phyloP scores from a whole-genome alignment of 2,329 filamentous ascomycete genomes.

The Fusarium chlamydosporum region DNA sequence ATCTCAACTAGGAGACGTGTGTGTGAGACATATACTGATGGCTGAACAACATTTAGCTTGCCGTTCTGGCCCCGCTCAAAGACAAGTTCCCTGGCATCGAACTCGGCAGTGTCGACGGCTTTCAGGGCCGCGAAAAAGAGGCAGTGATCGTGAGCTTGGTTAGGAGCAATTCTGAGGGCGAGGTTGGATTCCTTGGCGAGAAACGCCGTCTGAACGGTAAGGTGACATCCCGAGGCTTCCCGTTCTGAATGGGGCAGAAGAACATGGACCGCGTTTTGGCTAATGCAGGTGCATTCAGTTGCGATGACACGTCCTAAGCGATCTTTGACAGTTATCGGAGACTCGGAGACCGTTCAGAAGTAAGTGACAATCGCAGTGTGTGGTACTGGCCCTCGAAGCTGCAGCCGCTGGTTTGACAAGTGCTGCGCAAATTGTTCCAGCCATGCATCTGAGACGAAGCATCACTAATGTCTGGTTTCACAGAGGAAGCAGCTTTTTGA shows the following conservation, averaged over 20 bases:
- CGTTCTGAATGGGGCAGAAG: constrained; percentile 10
- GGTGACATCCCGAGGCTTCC: constrained; percentile 50
- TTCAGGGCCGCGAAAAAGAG: constrained; percentile 97
- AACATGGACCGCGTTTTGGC: constrained; percentile 24
- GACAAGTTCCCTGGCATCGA: constrained; percentile 87
- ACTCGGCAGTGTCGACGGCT: constrained; percentile 96
- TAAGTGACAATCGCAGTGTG: constrained; percentile 64
- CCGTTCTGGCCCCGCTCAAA: constrained; percentile 83
- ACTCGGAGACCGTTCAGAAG: constrained; percentile 92
- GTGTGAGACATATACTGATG: constrained; percentile 36
- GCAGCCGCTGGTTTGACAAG: constrained; percentile 32
- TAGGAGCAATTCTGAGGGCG: constrained; percentile 85
- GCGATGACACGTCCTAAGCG: constrained; percentile 96
- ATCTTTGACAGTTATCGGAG: constrained; percentile 90
- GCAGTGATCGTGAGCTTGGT: constrained; percentile 95
- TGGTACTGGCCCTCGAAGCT: constrained; percentile 23
- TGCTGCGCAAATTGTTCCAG: constrained; percentile 41
- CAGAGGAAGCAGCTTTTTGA: constrained; percentile 88
- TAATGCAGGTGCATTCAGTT: constrained; percentile 73
- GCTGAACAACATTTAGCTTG: constrained; percentile 68
- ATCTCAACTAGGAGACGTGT: constrained; percentile 18
- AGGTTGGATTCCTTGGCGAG: constrained; percentile 94
- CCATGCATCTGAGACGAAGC: constrained; percentile 43
- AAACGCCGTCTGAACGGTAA: constrained; percentile 92
- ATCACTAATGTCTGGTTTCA: constrained; percentile 39